phyloP scores from a whole-genome alignment of 2,329 filamentous ascomycete species.

The Anthostomella pinea region DNA sequence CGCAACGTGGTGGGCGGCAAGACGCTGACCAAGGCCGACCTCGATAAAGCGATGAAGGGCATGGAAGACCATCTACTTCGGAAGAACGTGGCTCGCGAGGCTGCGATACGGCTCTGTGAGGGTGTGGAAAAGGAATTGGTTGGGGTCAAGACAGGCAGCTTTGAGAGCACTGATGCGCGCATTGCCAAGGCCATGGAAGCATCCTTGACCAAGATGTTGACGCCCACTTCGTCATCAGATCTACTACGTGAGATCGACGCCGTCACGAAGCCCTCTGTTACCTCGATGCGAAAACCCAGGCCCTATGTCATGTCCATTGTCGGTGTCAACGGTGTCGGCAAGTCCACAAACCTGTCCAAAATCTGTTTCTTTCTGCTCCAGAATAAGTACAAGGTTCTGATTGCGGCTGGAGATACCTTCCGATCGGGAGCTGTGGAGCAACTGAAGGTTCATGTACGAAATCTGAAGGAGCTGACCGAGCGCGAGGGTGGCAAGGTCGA shows the following conservation, averaged over 20 bases:
- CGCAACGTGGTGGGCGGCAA: conserved; percentile 95
- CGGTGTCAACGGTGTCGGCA: conserved; percentile 96
- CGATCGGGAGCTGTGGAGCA: conserved; percentile 96
- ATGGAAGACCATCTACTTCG: conserved; percentile 94
- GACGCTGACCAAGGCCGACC: conserved; percentile 80
- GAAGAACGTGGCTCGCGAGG: conserved; percentile 96
- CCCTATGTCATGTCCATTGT: conserved; percentile 98
- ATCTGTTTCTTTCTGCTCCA: conserved; percentile 97
- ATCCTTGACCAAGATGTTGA: conserved; percentile 91
- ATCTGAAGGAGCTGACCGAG: conserved; percentile 81
- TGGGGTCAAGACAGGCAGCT: conserved; percentile 86
- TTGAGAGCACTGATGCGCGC: conserved; percentile 82
- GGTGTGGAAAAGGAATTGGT: conserved; percentile 87
- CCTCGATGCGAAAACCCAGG: conserved; percentile 62
- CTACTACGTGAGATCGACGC: conserved; percentile 89
- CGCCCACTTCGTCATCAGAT: conserved; percentile 90
- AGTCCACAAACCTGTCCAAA: conserved; percentile 96
- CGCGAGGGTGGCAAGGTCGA: conserved; percentile 84
- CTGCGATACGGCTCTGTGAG: conserved; percentile 84
- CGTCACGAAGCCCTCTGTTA: conserved; percentile 64
- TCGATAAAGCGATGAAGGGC: conserved; percentile 87
- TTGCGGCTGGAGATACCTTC: conserved; percentile 95
- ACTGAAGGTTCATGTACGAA: conserved; percentile 89
- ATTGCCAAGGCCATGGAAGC: conserved; percentile 87
- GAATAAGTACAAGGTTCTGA: conserved; percentile 93